Conservation (phyloP, 177 flowering plant genomes). For the Vitis hybrid region DNA sequence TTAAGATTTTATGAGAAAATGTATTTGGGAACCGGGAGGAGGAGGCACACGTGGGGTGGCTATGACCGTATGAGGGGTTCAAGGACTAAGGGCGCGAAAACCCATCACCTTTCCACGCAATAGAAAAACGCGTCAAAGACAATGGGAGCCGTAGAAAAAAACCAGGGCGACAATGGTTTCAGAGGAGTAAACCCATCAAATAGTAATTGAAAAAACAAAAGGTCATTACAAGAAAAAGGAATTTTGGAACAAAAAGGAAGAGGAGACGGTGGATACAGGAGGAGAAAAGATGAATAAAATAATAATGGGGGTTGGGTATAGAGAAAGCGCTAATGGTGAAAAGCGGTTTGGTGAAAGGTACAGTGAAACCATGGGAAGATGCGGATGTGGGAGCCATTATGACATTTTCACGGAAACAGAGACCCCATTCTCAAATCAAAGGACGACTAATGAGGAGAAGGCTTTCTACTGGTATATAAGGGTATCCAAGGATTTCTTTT, state of each 20-base stretch:
- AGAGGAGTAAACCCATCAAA: background rate
- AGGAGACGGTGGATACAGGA: background rate
- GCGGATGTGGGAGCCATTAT: constrained; percentile 3
- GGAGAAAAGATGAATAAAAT: background rate
- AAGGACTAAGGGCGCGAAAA: background rate
- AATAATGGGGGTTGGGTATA: too few species aligned
- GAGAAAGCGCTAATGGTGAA: background rate
- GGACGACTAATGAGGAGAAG: background rate
- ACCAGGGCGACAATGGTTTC: background rate
- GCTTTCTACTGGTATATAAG: background rate
- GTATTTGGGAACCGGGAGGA: too few species aligned
- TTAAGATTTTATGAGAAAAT: too few species aligned
- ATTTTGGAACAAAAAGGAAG: background rate
- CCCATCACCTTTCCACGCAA: background rate
- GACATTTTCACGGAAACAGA: constrained; percentile 6
- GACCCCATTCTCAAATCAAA: background rate
- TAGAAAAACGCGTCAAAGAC: background rate
- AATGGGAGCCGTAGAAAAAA: background rate
- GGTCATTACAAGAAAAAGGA: background rate
- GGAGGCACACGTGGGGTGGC: too few species aligned
- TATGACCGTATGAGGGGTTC: background rate
- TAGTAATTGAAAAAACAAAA: background rate
- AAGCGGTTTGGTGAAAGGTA: constrained; percentile 22
- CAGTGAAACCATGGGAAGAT: constrained; percentile 25
- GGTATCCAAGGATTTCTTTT: background rate